Conservation (phyloP, 2,329 filamentous ascomycete species). For the Trichoderma sp. region DNA sequence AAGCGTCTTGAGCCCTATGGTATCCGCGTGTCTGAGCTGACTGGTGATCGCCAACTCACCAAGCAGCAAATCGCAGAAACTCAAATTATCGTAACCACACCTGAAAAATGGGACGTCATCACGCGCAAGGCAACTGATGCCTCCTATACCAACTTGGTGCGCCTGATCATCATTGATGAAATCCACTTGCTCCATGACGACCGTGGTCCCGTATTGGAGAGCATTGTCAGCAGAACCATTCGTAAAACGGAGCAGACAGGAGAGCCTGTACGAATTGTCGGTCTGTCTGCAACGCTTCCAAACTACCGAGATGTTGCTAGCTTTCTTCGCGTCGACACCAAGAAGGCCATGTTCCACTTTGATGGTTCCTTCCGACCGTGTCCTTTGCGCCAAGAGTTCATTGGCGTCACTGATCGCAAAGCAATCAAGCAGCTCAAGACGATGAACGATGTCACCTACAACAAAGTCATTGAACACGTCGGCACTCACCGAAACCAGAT, state of each 20-base stretch:
- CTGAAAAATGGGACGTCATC: slow-evolving; percentile 99
- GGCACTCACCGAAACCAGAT: slow-evolving; percentile 93
- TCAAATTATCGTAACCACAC: slow-evolving; percentile 96
- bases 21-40: slow-evolving; percentile 90
- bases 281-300: slow-evolving; percentile 89
- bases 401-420: slow-evolving; percentile 96
- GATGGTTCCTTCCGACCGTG: slow-evolving; percentile 92
- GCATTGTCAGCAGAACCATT: slow-evolving; percentile 92
- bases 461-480: slow-evolving; percentile 94
- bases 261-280: slow-evolving; percentile 86
- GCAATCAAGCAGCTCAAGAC: slow-evolving; percentile 98
- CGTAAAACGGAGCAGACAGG: slow-evolving; percentile 91
- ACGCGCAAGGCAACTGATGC: slow-evolving; percentile 96
- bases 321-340: slow-evolving; percentile 84
- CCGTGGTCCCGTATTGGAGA: slow-evolving; percentile 92
- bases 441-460: slow-evolving; percentile 99
- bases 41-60: slow-evolving; percentile 94
- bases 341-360: slow-evolving; percentile 91
- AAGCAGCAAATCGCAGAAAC: slow-evolving; percentile 98
- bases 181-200: slow-evolving; percentile 98
- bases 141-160: slow-evolving; percentile 95
- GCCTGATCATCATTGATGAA: slow-evolving; percentile 94
- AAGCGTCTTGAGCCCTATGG: slow-evolving; percentile 87
- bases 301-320: slow-evolving; percentile 96
- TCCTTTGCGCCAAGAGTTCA: slow-evolving; percentile 92